Conservation (phyloP, 108 stramenopile genomes). For the Pseudonitzschia delicatissima region DNA sequence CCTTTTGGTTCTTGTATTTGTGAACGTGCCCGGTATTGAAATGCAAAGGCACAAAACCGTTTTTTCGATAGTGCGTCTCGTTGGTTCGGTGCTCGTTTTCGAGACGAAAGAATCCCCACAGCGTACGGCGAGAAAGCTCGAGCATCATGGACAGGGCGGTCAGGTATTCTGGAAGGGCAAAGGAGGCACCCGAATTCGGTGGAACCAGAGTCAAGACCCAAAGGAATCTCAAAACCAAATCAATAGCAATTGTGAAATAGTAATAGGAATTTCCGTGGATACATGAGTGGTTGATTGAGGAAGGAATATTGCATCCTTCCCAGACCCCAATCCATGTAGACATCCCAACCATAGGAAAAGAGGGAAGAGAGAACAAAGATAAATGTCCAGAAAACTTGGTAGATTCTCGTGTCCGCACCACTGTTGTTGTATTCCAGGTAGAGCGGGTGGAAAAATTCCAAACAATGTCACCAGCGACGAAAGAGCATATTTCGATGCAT, state of each 20-base stretch:
- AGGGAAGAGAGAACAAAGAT: conserved; percentile 75
- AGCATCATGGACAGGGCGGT: conserved; percentile 72
- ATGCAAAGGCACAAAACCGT: conserved; percentile 83
- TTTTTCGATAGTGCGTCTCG: conserved; percentile 73
- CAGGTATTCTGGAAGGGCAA: conserved; percentile 81
- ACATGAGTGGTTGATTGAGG: conserved; percentile 84
- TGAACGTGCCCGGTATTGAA: conserved; percentile 80
- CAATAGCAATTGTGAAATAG: conserved; percentile 54
- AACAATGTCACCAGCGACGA: conserved; percentile 87
- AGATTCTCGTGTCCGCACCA: conserved; percentile 28
- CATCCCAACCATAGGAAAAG: conserved; percentile 87
- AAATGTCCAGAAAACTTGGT: conserved; percentile 76
- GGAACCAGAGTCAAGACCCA: conserved; percentile 89
- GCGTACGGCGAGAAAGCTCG: conserved; percentile 79
- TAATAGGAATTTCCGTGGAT: conserved; percentile 61
- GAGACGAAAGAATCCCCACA: conserved; percentile 92
- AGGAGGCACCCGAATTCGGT: conserved; percentile 68
- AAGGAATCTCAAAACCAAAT: conserved; percentile 77
- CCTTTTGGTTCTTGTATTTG: conserved; percentile 64
- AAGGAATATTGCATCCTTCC: conserved; percentile 55
- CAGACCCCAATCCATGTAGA: conserved; percentile 92
- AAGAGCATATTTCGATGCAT: conserved; percentile 92
- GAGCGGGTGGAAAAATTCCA: conserved; percentile 86
- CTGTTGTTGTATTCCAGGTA: conserved; percentile 55
- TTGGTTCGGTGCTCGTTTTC: conserved; percentile 88